Conservation (phyloP, 306 rosid species). For the Lupinus albus region DNA sequence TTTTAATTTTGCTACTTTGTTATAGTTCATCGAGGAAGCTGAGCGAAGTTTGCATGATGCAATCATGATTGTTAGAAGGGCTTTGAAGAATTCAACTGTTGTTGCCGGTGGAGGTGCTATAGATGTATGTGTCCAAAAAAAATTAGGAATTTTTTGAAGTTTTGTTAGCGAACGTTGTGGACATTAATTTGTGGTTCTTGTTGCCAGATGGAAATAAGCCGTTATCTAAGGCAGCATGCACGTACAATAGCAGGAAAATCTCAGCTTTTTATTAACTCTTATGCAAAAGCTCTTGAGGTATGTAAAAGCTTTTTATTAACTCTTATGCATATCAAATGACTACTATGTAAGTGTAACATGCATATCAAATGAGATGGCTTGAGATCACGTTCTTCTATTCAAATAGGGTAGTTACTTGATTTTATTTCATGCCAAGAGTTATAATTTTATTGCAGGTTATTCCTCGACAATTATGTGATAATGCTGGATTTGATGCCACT, state of each 20-base stretch:
- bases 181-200: slow-evolving; percentile 29
- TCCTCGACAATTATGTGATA: slow-evolving; percentile 96
- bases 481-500: slow-evolving; percentile 98
- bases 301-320: too few species aligned
- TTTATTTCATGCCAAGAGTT: slow-evolving; percentile 29
- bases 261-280: slow-evolving; percentile 90
- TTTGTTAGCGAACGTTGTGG: background rate
- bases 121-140: slow-evolving; percentile 62
- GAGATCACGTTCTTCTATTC: background rate
- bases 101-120: slow-evolving; percentile 99
- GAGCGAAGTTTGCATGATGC: slow-evolving; percentile 99
- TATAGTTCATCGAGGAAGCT: slow-evolving; percentile 97
- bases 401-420: slow-evolving; percentile 1
- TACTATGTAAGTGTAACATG: too few species aligned
- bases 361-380: background rate
- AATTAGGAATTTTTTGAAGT: slow-evolving; percentile 14
- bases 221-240: slow-evolving; percentile 88
- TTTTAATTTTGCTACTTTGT: slow-evolving; percentile 29
- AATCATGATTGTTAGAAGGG: slow-evolving; percentile 98
- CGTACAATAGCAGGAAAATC: slow-evolving; percentile 91
- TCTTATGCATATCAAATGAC: too few species aligned
- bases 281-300: slow-evolving; percentile 98
- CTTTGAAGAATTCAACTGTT: slow-evolving; percentile 92
- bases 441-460: slow-evolving; percentile 66
- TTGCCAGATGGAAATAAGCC: slow-evolving; percentile 96